Conservation (phyloP, 1,284 basidiomycete genomes). For the Anthracocystis setariae region DNA sequence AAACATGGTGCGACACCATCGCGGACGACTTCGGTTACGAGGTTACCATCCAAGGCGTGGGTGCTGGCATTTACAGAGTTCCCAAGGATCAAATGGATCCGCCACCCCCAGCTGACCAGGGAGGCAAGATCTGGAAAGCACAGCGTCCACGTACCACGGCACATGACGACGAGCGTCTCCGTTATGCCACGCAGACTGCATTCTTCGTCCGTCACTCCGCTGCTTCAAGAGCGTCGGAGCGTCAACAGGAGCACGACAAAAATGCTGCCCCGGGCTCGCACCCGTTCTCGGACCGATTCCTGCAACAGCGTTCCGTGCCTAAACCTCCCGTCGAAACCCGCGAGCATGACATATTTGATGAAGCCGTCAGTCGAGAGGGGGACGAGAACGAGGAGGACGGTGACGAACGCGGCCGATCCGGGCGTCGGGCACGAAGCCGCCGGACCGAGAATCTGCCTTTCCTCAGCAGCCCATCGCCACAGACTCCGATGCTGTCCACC, state of each 20-base stretch:
- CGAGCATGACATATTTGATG: constrained; percentile 39
- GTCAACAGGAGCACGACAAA: constrained; percentile 11
- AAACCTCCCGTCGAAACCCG: constrained; percentile 31
- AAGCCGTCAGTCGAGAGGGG: constrained; percentile 27
- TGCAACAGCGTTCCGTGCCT: constrained; percentile 29
- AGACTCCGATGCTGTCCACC: constrained; percentile 15
- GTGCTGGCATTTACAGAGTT: constrained; percentile 37
- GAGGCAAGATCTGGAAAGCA: constrained; percentile 35
- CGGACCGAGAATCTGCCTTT: constrained; percentile 48
- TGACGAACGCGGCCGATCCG: constrained; percentile 25
- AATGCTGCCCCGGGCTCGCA: constrained; percentile 18
- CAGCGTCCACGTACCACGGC: constrained; percentile 30
- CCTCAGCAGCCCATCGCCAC: constrained; percentile 43
- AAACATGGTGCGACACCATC: constrained; percentile 75
- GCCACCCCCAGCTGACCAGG: constrained; percentile 21
- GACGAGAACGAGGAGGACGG: constrained; percentile 37
- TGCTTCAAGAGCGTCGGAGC: constrained; percentile 8
- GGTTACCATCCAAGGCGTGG: constrained; percentile 65
- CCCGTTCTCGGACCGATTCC: constrained; percentile 38
- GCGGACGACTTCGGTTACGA: constrained; percentile 81
- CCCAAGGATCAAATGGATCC: constrained; percentile 35
- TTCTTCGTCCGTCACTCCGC: constrained; percentile 41
- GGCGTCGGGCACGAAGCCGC: constrained; percentile 47
- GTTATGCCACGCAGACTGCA: constrained; percentile 40
- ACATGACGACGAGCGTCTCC: constrained; percentile 33